Base-by-base conservation (phyloP, 2,329 filamentous ascomycete species). In the Botrytis squamosa region DNA sequence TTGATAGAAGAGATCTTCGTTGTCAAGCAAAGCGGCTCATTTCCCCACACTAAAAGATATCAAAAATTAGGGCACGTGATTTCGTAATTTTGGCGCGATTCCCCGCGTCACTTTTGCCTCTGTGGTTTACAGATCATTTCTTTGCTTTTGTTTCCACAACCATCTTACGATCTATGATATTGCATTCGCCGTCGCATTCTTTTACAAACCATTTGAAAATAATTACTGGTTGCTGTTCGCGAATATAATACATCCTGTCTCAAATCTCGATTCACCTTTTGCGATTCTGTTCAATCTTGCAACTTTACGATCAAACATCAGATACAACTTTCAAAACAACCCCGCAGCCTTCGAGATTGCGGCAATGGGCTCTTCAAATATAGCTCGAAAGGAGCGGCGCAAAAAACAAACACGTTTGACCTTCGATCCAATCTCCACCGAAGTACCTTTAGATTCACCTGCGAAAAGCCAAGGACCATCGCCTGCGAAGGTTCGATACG, bases 361-460 rank as follows among this genome's bases (percentile, higher is more conserved):
- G 29, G 69, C 16, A 46, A 72, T 72, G 71, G 55, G 63, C 18
- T 72, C 76, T 33, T 76, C 76, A 1, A 80, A 79, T 60, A 52
- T 78, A 33, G 71, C 76, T 59, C 77, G 76, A 36, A 77, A 76
- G 71, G 65, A 64, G 14, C 75, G 76, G 4, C 76, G 75, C 38
- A 79, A 78, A 64, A 74, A 75, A 33, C 80, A 81, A 68, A 81
- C 79, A 16, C 76, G 76, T 18, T 73, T 81, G 33, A 78, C 75
- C 0, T 81, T 81, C 63, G 78, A 80, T 66, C 74, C 77, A 18
- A 33, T 74, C 16, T 52, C 52, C 40, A 40, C 18, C 14, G 59
- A 44, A 40, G 77, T 14, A 62, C 75, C 59, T 60, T 33, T 52
- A 20, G 63, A 25, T 16, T 65, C 46, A 66, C n/a, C n/a, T 72